Conservation (phyloP, 2,329 filamentous ascomycete genomes). For the Paecilomyces niveus region DNA sequence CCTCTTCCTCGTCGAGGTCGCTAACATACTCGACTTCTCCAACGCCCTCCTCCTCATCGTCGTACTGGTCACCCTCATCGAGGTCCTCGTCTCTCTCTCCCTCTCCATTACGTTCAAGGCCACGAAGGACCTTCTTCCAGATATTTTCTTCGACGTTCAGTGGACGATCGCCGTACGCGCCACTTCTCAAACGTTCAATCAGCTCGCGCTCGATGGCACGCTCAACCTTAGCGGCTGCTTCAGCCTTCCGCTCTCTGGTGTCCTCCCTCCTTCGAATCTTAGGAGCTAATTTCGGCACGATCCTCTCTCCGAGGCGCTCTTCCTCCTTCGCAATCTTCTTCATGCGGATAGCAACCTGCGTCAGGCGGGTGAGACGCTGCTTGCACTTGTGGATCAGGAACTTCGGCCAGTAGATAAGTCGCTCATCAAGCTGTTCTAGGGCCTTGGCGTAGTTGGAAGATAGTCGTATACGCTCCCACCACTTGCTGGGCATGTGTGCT, state of each 20-base stretch:
- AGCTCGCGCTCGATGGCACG: slow-evolving; percentile 91
- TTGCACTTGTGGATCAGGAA: slow-evolving; percentile 93
- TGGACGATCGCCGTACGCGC: slow-evolving; percentile 89
- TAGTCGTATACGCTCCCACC: slow-evolving; percentile 90
- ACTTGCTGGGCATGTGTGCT: slow-evolving; percentile 76
- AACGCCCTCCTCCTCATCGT: slow-evolving; percentile 64
- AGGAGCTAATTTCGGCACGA: slow-evolving; percentile 83
- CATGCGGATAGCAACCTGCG: slow-evolving; percentile 76
- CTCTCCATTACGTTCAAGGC: slow-evolving; percentile 80
- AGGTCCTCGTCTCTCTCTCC: slow-evolving; percentile 77
- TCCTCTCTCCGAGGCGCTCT: slow-evolving; percentile 75
- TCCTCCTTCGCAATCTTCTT: slow-evolving; percentile 81
- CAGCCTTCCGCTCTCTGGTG: slow-evolving; percentile 68
- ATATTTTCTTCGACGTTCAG: slow-evolving; percentile 91
- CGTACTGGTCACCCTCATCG: slow-evolving; percentile 77
- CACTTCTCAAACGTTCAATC: slow-evolving; percentile 81
- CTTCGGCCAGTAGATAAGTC: slow-evolving; percentile 88
- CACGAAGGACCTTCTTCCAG: slow-evolving; percentile 94
- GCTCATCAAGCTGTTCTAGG: slow-evolving; percentile 76
- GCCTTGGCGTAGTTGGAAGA: slow-evolving; percentile 87
- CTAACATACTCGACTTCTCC: slow-evolving; percentile 87
- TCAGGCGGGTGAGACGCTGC: slow-evolving; percentile 84
- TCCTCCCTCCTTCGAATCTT: slow-evolving; percentile 75
- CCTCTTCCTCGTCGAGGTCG: slow-evolving; percentile 70
- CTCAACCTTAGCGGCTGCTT: slow-evolving; percentile 87